Evolutionary conservation across 2,329 filamentous ascomycete species (phyloP).

Genomic region (Penicillium sp.): DNA sequence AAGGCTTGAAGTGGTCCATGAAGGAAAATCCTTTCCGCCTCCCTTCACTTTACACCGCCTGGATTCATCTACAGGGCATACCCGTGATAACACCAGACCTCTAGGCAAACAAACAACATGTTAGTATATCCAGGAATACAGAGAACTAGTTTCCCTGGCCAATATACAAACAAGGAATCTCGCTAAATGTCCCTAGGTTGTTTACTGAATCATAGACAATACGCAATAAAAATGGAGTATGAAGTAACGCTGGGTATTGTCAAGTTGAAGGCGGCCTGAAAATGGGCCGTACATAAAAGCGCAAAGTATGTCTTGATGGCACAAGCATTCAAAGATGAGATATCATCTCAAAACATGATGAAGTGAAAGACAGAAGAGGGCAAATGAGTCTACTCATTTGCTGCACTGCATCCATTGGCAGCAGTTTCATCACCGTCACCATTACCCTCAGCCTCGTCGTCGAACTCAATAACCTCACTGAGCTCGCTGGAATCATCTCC

Average conservation of each 20-base stretch:
- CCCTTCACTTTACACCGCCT: too few relatives aligned
- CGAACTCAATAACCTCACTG: not conserved
- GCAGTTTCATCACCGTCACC: not conserved
- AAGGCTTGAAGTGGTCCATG: too few relatives aligned
- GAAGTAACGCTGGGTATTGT: not conserved
- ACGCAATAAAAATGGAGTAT: not conserved
- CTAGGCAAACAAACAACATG: too few relatives aligned
- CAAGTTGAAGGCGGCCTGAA: not conserved
- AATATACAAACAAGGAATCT: not conserved
- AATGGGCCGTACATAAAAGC: not conserved
- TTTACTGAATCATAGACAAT: too few relatives aligned
- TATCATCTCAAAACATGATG: not conserved
- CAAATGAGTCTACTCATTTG: not conserved
- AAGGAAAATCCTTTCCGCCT: too few relatives aligned
- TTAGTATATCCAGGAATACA: too few relatives aligned
- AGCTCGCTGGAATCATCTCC: not conserved
- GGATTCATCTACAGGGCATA: too few relatives aligned
- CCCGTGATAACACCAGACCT: too few relatives aligned
- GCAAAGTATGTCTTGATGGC: not conserved
- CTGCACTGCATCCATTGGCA: not conserved
- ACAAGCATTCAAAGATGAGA: not conserved
- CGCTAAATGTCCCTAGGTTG: not conserved
- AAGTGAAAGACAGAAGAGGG: not conserved
- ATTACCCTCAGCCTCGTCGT: not conserved
- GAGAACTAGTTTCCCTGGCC: too few relatives aligned